A percentile compares a stretch with the other conserved stretches of the same genome.
Conservation (phyloP, 2,329 filamentous ascomycete genomes). For the Samsoniella hepiali region DNA sequence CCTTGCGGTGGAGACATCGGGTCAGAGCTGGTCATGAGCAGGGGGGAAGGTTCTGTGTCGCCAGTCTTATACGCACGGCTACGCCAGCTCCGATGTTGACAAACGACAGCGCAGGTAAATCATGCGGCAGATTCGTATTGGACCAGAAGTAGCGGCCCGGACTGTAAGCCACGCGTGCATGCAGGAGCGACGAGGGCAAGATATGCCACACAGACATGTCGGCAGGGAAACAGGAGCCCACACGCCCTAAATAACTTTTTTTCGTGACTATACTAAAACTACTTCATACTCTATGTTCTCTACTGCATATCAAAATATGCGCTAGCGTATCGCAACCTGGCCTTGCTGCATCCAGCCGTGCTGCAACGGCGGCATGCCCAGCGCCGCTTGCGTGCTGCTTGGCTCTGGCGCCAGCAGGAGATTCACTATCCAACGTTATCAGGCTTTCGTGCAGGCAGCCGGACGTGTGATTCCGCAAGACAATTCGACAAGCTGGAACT, state of each 20-base stretch:
- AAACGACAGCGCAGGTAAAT: background rate
- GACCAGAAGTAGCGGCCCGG: background rate
- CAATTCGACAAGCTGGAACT: background rate
- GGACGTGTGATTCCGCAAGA: background rate
- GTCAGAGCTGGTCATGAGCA: background rate
- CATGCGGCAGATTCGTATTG: background rate
- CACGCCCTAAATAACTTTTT: background rate
- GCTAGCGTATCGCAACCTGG: background rate
- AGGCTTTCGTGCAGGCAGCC: conserved; percentile 9
- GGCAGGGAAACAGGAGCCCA: background rate
- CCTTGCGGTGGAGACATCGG: background rate
- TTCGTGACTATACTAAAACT: background rate
- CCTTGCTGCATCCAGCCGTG: background rate
- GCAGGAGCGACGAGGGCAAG: no score
- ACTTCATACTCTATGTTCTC: background rate
- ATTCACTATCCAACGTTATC: background rate
- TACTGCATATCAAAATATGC: background rate
- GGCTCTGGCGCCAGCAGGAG: background rate
- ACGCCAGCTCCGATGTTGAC: background rate
- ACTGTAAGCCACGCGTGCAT: no score
- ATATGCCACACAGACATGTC: no score
- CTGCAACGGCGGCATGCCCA: background rate
- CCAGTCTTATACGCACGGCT: background rate
- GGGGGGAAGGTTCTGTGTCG: background rate
- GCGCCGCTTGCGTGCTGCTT: background rate